Evolutionary conservation across 495 filamentous ascomycete genomes (phyloP).

Genomic region (Talaromyces ruber): DNA sequence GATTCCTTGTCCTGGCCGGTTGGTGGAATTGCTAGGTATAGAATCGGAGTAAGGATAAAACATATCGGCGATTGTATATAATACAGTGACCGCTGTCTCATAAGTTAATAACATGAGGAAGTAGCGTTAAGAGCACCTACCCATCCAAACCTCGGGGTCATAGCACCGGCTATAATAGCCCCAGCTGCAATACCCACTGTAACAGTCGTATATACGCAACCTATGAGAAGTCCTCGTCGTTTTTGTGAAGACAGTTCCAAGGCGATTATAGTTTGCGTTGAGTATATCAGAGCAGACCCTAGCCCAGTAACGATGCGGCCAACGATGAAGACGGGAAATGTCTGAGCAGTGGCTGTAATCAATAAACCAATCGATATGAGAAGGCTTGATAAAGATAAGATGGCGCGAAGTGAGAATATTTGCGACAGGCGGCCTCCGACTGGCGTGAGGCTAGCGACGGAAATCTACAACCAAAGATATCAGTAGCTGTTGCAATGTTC

Average conservation of each 20-base stretch:
- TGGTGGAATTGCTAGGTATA: constrained; percentile 51
- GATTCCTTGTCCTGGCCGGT: constrained; percentile 21
- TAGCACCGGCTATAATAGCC: constrained; percentile 58
- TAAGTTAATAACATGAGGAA: background rate
- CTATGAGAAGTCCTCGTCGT: constrained; percentile 60
- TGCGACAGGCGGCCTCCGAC: constrained; percentile 57
- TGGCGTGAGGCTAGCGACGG: constrained; percentile 57
- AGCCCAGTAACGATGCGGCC: constrained; percentile 57
- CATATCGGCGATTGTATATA: constrained; percentile 54
- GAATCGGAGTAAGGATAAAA: constrained; percentile 44
- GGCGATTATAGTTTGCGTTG: constrained; percentile 57
- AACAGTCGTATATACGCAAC: constrained; percentile 55
- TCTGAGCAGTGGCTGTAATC: constrained; percentile 48
- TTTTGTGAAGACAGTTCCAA: constrained; percentile 57
- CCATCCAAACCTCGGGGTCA: constrained; percentile 58
- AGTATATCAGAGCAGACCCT: constrained; percentile 59
- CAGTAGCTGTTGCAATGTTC: background rate
- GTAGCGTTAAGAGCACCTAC: constrained; percentile 29
- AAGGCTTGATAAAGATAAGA: constrained; percentile 46
- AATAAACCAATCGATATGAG: constrained; percentile 54
- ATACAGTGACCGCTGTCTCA: constrained; percentile 53
- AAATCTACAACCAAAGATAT: constrained; percentile 38
- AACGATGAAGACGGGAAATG: constrained; percentile 51
- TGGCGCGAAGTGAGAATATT: constrained; percentile 56
- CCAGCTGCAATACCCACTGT: constrained; percentile 64